Percentiles rank a stretch among this genome's conserved stretches.
phyloP scores from a whole-genome alignment of 306 rosid species.

The Begonia fuchsioides region DNA sequence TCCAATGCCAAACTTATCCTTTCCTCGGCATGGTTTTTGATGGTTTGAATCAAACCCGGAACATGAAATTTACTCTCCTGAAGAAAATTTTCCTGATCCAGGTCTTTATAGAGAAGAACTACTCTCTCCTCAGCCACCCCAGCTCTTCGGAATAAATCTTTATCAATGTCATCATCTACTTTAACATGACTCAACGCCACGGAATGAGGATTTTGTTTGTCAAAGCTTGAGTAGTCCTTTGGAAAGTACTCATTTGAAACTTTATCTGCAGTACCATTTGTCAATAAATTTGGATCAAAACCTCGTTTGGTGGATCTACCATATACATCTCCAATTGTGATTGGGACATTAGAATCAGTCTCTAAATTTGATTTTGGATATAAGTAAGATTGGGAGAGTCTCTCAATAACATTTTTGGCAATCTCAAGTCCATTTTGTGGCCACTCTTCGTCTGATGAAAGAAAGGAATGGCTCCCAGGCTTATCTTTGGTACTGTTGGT shows the following conservation, averaged over 20 bases:
- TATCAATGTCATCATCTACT: constrained; percentile 39
- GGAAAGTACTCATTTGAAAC: constrained; percentile 26
- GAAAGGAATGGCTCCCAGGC: constrained; percentile 52
- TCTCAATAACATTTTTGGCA: constrained; percentile 78
- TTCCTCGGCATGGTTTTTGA: constrained; percentile 49
- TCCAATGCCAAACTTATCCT: constrained; percentile 59
- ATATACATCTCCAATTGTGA: constrained; percentile 62
- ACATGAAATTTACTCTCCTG: constrained; percentile 41
- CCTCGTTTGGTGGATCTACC: constrained; percentile 37
- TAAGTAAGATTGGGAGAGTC: constrained; percentile 56
- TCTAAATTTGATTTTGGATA: constrained; percentile 29
- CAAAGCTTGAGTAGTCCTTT: constrained; percentile 20
- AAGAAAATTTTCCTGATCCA: constrained; percentile 54
- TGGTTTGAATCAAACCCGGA: constrained; percentile 43
- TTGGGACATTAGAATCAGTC: constrained; percentile 38
- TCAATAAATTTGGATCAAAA: constrained; percentile 21
- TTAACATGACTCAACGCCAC: constrained; percentile 29
- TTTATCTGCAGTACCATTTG: constrained; percentile 28
- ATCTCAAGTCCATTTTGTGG: constrained; percentile 56
- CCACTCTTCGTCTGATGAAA: constrained; percentile 48
- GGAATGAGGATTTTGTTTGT: constrained; percentile 14
- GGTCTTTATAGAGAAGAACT: constrained; percentile 40
- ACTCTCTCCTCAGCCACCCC: constrained; percentile 75
- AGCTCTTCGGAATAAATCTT: constrained; percentile 43
- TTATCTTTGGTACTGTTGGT: constrained; percentile 31